Evolutionary conservation across 2,329 filamentous ascomycete species (phyloP).

Genomic region (Arthrobotrys sinensis): DNA sequence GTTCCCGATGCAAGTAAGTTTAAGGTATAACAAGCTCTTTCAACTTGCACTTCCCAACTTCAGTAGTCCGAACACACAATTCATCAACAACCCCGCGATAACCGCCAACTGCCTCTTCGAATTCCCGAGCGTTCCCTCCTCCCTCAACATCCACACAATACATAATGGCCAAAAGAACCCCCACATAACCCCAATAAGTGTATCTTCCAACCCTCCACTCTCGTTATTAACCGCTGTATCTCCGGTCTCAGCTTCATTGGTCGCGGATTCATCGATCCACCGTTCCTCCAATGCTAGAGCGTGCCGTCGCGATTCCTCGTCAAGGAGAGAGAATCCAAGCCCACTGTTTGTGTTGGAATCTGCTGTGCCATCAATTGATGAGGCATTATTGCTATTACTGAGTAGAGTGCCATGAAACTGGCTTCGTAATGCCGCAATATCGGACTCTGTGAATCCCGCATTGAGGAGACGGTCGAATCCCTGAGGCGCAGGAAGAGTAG

Average conservation of each 20-base stretch:
- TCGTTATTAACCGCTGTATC: conserved; percentile 67
- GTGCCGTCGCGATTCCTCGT: conserved; percentile 63
- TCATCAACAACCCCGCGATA: conserved; percentile 84
- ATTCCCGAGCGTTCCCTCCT: conserved; percentile 88
- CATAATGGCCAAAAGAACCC: conserved; percentile 97
- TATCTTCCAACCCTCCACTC: conserved; percentile 81
- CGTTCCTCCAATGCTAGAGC: conserved; percentile 67
- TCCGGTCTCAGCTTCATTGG: conserved; percentile 68
- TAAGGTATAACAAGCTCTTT: background rate
- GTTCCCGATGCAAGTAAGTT: background rate
- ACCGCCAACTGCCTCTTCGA: conserved; percentile 86
- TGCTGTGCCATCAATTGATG: conserved; percentile 81
- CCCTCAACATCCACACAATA: conserved; percentile 81
- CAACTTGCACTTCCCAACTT: conserved; percentile 67
- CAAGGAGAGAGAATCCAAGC: conserved; percentile 65
- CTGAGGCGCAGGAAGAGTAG: conserved; percentile 75
- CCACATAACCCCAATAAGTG: conserved; percentile 88
- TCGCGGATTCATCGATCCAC: conserved; percentile 67
- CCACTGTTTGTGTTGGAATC: conserved; percentile 66
- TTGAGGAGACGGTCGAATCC: conserved; percentile 90
- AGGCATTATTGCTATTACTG: conserved; percentile 70
- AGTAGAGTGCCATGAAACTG: conserved; percentile 88
- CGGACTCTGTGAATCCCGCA: conserved; percentile 84
- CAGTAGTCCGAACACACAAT: conserved; percentile 81
- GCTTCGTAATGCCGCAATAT: conserved; percentile 86